Conservation (phyloP, 163 green algal genomes). For the Scenedesmus sp. region DNA sequence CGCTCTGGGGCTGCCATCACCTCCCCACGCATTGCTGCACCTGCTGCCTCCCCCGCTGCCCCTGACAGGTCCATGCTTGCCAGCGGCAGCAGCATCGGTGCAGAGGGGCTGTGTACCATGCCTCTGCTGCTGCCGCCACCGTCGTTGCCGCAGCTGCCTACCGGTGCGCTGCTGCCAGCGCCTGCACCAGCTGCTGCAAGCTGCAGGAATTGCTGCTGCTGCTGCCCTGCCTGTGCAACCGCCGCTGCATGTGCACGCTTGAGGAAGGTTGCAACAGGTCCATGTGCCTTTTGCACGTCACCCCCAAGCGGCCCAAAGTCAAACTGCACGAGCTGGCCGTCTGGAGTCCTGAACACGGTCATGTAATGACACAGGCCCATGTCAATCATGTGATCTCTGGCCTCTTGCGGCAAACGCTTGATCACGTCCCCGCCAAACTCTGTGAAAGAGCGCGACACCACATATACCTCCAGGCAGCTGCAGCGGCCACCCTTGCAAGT, state of each 20-base stretch:
- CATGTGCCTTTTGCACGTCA: slow-evolving; percentile 58
- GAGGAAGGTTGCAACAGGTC: slow-evolving; percentile 35
- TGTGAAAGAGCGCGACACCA: slow-evolving; percentile 52
- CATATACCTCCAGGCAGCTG: slow-evolving; percentile 55
- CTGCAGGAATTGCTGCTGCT: slow-evolving; percentile 22
- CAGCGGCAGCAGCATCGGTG: slow-evolving; percentile 42
- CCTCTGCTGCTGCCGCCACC: slow-evolving; percentile 27
- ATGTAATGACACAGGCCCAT: slow-evolving; percentile 80
- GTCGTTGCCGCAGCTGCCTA: not conserved
- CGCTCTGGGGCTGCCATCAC: not conserved
- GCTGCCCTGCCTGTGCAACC: slow-evolving; percentile 13
- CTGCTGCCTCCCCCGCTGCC: slow-evolving; percentile 1
- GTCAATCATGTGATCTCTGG: slow-evolving; percentile 44
- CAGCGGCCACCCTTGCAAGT: slow-evolving; percentile 29
- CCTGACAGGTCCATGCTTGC: slow-evolving; percentile 42
- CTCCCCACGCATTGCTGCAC: slow-evolving; percentile 9
- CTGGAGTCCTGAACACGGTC: slow-evolving; percentile 69
- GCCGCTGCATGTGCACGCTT: slow-evolving; percentile 43
- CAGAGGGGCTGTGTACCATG: slow-evolving; percentile 51
- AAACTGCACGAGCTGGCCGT: slow-evolving; percentile 66
- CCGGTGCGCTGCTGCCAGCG: slow-evolving; percentile 13
- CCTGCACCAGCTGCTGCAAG: not conserved
- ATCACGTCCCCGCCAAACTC: slow-evolving; percentile 53
- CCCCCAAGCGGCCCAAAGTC: slow-evolving; percentile 76
- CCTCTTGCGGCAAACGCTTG: slow-evolving; percentile 26